Evolutionary conservation across 805 yeast species (phyloP), one percentile per base, ranked within the genome.

Genomic region (Lipomyces sp.): DNA sequence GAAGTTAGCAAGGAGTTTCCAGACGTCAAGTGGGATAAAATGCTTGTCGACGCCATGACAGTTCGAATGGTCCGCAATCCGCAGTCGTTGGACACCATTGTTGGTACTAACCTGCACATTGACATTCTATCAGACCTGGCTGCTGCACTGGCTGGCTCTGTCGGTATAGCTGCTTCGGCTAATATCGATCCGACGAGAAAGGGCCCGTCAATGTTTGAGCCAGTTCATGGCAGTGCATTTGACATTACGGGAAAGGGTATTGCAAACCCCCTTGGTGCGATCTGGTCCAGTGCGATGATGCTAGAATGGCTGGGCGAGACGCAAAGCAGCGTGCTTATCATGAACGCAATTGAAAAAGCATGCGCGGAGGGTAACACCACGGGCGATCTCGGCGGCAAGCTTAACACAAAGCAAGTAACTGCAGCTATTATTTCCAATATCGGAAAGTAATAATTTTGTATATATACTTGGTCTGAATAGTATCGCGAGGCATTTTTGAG

Each of bases 221-320:
- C 72, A n/a, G 69, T 69, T n/a, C 72, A 67, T 39, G 72, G 72
- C 29, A 63, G 71, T 35, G 72, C 71, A 4, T 69, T 69, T 50
- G 72, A 69, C 51, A 69, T 69, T 32, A 69, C 71, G 33, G 72
- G 72, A 6, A 69, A 64, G 37, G 72, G 72, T 5, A 51, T 67
- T 48, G 71, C 72, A 13, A 67, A 69, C 39, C 72, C 72, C n/a
- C 32, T 69, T n/a, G 72, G 66, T 18, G 60, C 72, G 13, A 59
- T 70, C 33, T 70, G 72, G 72, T 65, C 70, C 29, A 69, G 70
- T 3, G 68, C 69, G 18, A 69, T 69, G 70, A 58, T 69, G 69
- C 59, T 69, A 18, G 64, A 68, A 10, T 69, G 71, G 62, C 35
- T 69, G 7, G 72, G 72, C 18, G 72, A 69, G 48, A 29, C 45